Base-by-base conservation (phyloP, 306 rosid species). In the Comarum palustre region DNA sequence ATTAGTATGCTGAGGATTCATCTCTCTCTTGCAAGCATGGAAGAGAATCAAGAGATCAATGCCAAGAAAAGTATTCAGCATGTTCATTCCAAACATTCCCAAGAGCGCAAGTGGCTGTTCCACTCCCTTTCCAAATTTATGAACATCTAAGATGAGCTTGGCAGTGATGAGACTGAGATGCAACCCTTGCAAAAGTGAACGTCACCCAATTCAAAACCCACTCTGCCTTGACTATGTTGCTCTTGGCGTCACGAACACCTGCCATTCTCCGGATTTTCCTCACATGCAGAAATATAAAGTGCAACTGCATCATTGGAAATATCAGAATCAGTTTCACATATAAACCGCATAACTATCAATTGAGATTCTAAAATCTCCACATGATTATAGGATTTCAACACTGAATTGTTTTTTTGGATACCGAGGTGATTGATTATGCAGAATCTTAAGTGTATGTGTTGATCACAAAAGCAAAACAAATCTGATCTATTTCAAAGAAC, bases 11-110 rank as follows among this genome's bases (percentile, higher is more conserved):
- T 46, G 83, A 27, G 80, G 39, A 63, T 77, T 86, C 41, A 52
- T 81, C 77, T 91, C 98, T n/a, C n/a, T 86, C 78, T 52, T 91
- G 76, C 82, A 91, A 52, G 96, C 97, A 70, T 79, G 82, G 73
- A n/a, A n/a, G n/a, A n/a, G n/a, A n/a, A n/a, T n/a, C n/a, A 86
- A 73, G 74, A 89, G 99, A 77, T 91, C 99, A n/a, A 88, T 68
- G 67, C 97, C 99, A 25, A 94, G 96, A 73, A 84, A 87, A 79
- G 77, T 36, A 81, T 94, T 94, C 24, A 94, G 87, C 73, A 87
- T 13, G 84, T 91, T 94, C 97, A 94, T 94, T 62, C 91, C 97
- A 55, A 86, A 89, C 93, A 89, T 91, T 73, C 99, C 99, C 48
- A n/a, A 82, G 59, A 94, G 78, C 27, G 99, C 99, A 34, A 94